phyloP scores from a whole-genome alignment of 108 stramenopile genomes.

The Discostella pseudostelligera region DNA sequence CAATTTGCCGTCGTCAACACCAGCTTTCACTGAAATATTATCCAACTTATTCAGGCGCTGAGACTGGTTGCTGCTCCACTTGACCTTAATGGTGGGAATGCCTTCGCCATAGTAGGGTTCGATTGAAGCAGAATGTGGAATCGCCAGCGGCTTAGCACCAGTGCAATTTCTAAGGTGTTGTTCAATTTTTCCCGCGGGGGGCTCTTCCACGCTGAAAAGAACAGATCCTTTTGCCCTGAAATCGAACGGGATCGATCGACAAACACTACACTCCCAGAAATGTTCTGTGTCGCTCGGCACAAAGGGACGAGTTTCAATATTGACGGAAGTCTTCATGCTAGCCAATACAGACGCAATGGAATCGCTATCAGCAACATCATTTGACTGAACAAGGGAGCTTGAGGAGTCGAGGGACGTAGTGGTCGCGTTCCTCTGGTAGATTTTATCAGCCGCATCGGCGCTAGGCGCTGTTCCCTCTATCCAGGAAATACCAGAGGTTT shows the following conservation, averaged over 20 bases:
- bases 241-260: conserved; percentile 36
- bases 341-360: conserved; percentile 40
- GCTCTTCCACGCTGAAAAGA: conserved; percentile 37
- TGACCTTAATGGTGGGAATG: conserved; percentile 35
- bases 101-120: conserved; percentile 45
- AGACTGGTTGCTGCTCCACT: conserved; percentile 27
- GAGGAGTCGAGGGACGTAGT: background rate
- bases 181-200: conserved; percentile 27
- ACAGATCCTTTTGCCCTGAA: conserved; percentile 48
- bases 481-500: conserved; percentile 40
- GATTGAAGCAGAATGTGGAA: conserved; percentile 43
- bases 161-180: conserved; percentile 38
- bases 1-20: conserved; percentile 36
- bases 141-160: conserved; percentile 32
- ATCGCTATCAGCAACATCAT: conserved; percentile 15
- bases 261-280: conserved; percentile 54
- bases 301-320: conserved; percentile 34
- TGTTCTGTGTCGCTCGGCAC: conserved; percentile 31
- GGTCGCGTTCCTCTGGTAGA: background rate
- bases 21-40: conserved; percentile 22
- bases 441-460: background rate
- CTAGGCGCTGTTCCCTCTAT: conserved; percentile 7
- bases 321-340: conserved; percentile 32
- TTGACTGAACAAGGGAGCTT: conserved; percentile 1
- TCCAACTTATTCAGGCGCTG: background rate